Percentiles rank a stretch among this genome's conserved stretches.
phyloP scores from a whole-genome alignment of 208 protist genomes.

The Trypanosoma theileri region DNA sequence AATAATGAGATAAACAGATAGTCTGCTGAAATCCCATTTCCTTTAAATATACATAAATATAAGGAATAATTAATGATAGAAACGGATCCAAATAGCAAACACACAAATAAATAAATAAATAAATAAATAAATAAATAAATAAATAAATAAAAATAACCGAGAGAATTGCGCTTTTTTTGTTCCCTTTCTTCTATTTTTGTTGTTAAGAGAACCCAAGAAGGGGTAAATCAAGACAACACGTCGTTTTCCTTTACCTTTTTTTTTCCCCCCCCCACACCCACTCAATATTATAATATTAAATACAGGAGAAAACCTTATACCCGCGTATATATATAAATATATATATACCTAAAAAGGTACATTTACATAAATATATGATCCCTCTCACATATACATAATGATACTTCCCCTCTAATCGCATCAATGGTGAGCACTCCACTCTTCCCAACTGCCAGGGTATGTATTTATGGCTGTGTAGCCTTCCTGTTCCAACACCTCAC shows the following conservation, averaged over 20 bases:
- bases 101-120: conserved; percentile 13
- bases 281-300: too few species aligned
- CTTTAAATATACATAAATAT: background rate
- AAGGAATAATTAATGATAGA: background rate
- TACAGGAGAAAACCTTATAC: too few species aligned
- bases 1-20: background rate
- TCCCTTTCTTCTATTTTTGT: background rate
- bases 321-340: too few species aligned
- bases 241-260: background rate
- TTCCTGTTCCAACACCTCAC: conserved; percentile 9
- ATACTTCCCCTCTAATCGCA: too few species aligned
- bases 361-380: too few species aligned
- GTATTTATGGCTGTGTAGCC: conserved; percentile 10
- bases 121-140: conserved; percentile 15
- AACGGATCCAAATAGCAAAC: background rate
- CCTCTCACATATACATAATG: too few species aligned
- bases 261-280: too few species aligned
- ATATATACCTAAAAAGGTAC: too few species aligned
- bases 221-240: too few species aligned
- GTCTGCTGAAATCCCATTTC: too few species aligned
- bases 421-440: background rate
- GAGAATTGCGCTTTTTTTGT: background rate
- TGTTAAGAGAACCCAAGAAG: too few species aligned
- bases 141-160: conserved; percentile 4
- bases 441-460: conserved; percentile 22